These are phyloP conservation scores for Cetraspora pellucida DNA, from an alignment of 192 early-diverging fungal species.

Conservation along the genomic window DNA sequence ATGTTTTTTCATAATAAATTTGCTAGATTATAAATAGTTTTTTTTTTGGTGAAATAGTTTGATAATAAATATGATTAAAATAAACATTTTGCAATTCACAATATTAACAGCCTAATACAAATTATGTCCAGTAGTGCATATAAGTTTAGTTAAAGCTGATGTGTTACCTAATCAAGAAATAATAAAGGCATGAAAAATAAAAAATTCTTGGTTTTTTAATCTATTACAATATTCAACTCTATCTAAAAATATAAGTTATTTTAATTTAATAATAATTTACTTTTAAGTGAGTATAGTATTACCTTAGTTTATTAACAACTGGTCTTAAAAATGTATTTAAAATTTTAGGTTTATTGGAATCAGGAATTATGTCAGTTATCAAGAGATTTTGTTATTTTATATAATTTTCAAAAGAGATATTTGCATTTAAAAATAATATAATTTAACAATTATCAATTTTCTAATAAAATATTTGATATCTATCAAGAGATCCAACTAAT, in stretches of 20 bases:
- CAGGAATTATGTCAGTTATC: neutral
- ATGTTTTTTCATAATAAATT: neutral
- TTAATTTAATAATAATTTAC: neutral
- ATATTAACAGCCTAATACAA: neutral
- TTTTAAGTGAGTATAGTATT: neutral
- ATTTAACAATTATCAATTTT: conserved; percentile 1
- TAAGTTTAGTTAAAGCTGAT: neutral
- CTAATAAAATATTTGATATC: neutral
- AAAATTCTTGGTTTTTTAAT: neutral
- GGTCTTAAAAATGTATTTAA: neutral
- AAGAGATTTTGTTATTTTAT: too few relatives aligned
- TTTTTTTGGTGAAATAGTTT: too few relatives aligned
- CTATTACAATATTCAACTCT: neutral
- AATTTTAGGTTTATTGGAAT: neutral
- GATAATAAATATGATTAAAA: too few relatives aligned
- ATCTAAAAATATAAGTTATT: neutral
- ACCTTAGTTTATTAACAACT: neutral
- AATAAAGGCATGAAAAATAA: neutral
- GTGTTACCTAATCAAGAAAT: neutral
- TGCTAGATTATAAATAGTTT: neutral
- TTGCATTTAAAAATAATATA: neutral
- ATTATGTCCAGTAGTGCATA: neutral
- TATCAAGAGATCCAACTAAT: conserved; percentile 1
- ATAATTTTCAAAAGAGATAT: neutral
- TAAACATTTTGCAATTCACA: neutral